Conservation (phyloP, 106 monocot species). For the Dendrobium catenatum region DNA sequence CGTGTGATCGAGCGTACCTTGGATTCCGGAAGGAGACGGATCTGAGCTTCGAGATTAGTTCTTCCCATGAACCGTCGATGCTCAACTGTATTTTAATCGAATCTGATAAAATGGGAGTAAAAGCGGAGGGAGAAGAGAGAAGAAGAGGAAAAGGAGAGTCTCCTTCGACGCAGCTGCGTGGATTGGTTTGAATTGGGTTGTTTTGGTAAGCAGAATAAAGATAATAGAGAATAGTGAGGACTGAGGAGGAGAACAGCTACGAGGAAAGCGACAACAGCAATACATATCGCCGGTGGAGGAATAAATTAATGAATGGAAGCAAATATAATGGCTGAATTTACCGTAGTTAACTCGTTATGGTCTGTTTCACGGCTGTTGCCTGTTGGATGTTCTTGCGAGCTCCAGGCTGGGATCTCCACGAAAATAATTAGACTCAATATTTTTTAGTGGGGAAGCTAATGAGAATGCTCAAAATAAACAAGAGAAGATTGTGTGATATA, state of each 20-base stretch:
- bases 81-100: not conserved
- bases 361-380: no score
- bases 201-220: not conserved
- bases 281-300: not conserved
- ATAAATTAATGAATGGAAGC: not conserved
- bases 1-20: constrained; percentile 13
- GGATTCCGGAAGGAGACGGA: constrained; percentile 7
- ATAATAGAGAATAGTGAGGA: not conserved
- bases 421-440: no score
- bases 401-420: no score
- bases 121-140: not conserved
- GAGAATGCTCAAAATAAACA: no score
- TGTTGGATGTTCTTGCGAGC: no score
- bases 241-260: constrained; percentile 1
- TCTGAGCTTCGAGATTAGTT: constrained; percentile 20
- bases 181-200: not conserved
- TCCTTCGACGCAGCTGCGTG: constrained; percentile 4
- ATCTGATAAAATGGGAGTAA: not conserved
- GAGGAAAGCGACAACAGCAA: constrained; percentile 4
- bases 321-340: not conserved
- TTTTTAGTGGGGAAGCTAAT: no score
- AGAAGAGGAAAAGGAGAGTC: not conserved
- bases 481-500: no score
- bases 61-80: constrained; percentile 18
- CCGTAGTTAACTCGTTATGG: not conserved